Evolutionary conservation across 1,284 basidiomycete genomes (phyloP), one percentile per base, ranked within the genome.

Genomic region (Malassezia japonica): DNA sequence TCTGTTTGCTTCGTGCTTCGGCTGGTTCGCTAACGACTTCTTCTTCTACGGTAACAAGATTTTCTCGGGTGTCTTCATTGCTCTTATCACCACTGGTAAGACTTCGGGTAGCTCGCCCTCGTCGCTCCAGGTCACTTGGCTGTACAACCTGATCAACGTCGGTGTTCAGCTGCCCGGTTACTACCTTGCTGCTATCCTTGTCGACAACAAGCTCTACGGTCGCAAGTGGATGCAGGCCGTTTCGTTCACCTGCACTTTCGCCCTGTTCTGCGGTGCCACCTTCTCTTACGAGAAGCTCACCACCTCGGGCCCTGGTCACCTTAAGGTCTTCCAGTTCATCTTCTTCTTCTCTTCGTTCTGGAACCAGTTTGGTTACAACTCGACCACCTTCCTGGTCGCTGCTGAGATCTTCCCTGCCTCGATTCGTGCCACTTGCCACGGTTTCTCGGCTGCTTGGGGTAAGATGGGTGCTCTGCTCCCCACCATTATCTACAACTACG

Each of bases 21-120:
- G 72, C 15, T 80, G 79, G 79, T 76, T 79, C 40, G 72, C 73
- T 56, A 78, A 78, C 69, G 78, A 79, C 60, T 78, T 78, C 64
- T 73, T 77, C 58, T 66, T 78, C 67, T 78, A 78, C 58, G 71
- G 73, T 37, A 61, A 57, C 62, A 73, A 73, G 61, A 67, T 73
- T 47, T 73, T 70, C 52, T 57, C 61, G 46, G 66, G 54, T 57
- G 60, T 67, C 56, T 73, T 71, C 39, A 71, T 68, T 47, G 44
- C 48, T 18, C 74, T 79, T 61, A 74, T 75, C 46, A 78, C 78
- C 16, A 63, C 70, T 50, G 58, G 68, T 40, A 57, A 67, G 9
- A 28, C 6, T 12, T 13, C 9, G 10, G 23, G 23, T 24, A 23
- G 23, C 38, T 24, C 3, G 2, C n/a, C n/a, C n/a, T 62, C 65